Evolutionary conservation across 2,329 filamentous ascomycete species (phyloP), one percentile per base, ranked within the genome.

Genomic region (Apiospora aurea): DNA sequence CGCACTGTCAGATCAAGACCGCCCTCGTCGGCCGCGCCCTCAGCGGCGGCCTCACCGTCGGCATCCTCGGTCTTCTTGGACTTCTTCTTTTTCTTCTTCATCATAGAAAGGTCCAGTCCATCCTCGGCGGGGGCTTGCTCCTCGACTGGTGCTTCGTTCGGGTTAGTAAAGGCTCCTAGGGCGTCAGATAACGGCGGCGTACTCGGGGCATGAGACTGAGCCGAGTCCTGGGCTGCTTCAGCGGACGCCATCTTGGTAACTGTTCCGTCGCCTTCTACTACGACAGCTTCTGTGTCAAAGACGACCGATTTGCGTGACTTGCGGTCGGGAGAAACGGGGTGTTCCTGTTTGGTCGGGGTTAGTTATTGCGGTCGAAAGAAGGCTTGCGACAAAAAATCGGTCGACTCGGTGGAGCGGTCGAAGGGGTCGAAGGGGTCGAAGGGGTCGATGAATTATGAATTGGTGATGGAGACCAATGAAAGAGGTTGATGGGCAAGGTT

Each of bases 231-330:
- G 78, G 92, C 88, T 79, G 94, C 93, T 79, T 92, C 90, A 78
- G 89, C 87, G 76, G 91, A 89, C 82, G 93, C 90, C 82, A 90
- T 88, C 84, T 93, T 91, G 79, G 90, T 94, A 81, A 98, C 91
- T 81, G 92, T 90, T 79, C 96, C 96, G 88, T 97, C 94, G 83
- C 91, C 90, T 86, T 97, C 94, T 82, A 98, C 95, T 79, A 97
- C 91, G 76, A 93, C 89, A 78, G 94, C 90, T 80, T 94, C 94
- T 84, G 96, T 93, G 81, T 92, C 95, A 83, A 98, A 98, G 76
- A 95, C 92, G 80, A 98, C 96, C 67, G 94, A 97, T 86, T 98
- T 97, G 85, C 95, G 93, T 80, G 92, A 91, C 83, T 93, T 95
- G 81, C 89, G 88, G 79, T 91, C 88, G 77, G 81, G 78, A 69